Conservation (phyloP, 2,329 filamentous ascomycete species). For the Parastagonospora avenae region DNA sequence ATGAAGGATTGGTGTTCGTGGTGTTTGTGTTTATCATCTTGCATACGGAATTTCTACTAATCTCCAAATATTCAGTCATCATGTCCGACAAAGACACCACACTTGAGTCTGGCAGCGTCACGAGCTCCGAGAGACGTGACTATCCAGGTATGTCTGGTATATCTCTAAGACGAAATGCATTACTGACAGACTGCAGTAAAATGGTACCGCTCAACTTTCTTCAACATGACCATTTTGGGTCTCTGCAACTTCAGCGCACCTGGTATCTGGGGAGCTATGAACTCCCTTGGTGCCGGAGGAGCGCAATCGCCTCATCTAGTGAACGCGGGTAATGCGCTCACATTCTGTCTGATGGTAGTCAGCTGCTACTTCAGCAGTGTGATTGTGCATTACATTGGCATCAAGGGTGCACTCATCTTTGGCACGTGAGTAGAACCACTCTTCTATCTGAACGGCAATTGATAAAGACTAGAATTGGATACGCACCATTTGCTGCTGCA, state of each 20-base stretch:
- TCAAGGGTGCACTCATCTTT: conserved; percentile 72
- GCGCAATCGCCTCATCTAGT: conserved; percentile 68
- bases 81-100: conserved; percentile 21
- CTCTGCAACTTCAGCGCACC: conserved; percentile 73
- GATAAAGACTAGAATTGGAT: conserved; percentile 59
- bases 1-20: too few relatives aligned
- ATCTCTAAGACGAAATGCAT: background rate
- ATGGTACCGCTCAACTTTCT: conserved; percentile 75
- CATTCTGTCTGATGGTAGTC: conserved; percentile 74
- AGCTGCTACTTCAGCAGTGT: conserved; percentile 70
- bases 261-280: conserved; percentile 74
- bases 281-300: conserved; percentile 73
- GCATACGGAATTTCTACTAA: too few relatives aligned
- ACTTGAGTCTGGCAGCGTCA: conserved; percentile 25
- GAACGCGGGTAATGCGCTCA: conserved; percentile 72
- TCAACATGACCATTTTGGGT: conserved; percentile 73
- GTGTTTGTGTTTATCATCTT: background rate
- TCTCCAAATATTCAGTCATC: background rate
- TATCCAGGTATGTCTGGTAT: background rate
- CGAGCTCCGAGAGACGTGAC: conserved; percentile 13
- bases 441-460: background rate
- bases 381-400: conserved; percentile 70
- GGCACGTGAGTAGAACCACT: conserved; percentile 59
- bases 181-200: conserved; percentile 51
- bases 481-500: conserved; percentile 72